Conservation (phyloP, 257 asterid genomes). For the Nyctanthes arbortristis region DNA sequence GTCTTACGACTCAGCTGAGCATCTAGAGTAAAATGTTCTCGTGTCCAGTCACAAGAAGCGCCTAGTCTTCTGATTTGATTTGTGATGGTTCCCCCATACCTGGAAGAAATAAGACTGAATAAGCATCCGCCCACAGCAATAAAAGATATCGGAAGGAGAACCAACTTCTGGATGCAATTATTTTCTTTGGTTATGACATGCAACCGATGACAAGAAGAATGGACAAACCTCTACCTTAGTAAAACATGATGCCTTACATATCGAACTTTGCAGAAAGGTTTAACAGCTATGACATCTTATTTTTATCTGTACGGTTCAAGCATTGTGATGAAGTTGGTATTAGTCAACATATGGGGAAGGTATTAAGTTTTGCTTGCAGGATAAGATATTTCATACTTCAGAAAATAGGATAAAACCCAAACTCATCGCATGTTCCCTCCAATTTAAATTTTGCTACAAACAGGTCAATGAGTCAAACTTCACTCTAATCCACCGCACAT, state of each 20-base stretch:
- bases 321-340: neutral
- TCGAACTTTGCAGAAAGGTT: neutral
- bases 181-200: constrained; percentile 11
- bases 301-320: neutral
- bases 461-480: too few relatives aligned
- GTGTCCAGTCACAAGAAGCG: constrained; percentile 98
- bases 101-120: constrained; percentile 37
- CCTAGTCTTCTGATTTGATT: constrained; percentile 98
- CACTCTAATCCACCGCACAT: too few relatives aligned
- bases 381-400: neutral
- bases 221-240: constrained; percentile 5
- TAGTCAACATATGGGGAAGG: neutral
- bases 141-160: constrained; percentile 16
- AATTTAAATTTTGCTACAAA: too few relatives aligned
- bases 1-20: constrained; percentile 97
- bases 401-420: too few relatives aligned
- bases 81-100: constrained; percentile 98
- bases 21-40: constrained; percentile 92
- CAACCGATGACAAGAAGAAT: constrained; percentile 8
- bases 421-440: too few relatives aligned
- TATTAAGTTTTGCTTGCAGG: neutral
- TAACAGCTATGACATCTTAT: neutral
- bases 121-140: constrained; percentile 25
- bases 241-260: neutral
- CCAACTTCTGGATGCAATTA: constrained; percentile 16